phyloP scores from a whole-genome alignment of 441 rosid genomes.

The Oxalis stricta region DNA sequence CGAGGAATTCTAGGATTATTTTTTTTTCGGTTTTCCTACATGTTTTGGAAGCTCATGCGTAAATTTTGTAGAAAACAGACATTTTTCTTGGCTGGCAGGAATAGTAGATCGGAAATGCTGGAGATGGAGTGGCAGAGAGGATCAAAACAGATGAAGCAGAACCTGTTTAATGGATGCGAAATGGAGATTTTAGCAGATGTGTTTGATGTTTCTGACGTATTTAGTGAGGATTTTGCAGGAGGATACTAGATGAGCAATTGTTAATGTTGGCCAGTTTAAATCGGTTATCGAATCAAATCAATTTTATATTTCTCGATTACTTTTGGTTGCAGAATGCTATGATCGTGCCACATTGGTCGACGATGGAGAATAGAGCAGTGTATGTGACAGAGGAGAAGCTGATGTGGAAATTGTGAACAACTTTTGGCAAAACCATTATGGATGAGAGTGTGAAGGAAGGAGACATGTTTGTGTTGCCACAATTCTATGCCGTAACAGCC shows the following conservation, averaged over 20 bases:
- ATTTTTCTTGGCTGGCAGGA: constrained; percentile 13
- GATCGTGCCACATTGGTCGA: constrained; percentile 25
- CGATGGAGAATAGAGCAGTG: constrained; percentile 16
- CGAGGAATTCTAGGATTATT: no score
- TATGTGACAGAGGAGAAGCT: constrained; percentile 17
- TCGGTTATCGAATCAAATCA: no score
- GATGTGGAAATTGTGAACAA: constrained; percentile 15
- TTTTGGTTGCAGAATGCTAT: constrained; percentile 15
- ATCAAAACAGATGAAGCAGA: constrained; percentile 10
- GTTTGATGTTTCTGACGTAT: constrained; percentile 10
- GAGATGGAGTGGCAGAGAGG: background rate
- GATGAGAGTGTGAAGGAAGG: constrained; percentile 17
- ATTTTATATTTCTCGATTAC: no score
- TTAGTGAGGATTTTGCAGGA: constrained; percentile 12
- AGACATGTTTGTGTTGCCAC: constrained; percentile 23
- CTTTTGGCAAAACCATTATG: constrained; percentile 15
- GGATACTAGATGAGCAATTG: constrained; percentile 11
- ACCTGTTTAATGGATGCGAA: constrained; percentile 18
- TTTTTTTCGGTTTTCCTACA: no score
- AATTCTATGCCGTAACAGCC: constrained; percentile 9
- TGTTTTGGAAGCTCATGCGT: no score
- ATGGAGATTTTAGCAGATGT: constrained; percentile 17
- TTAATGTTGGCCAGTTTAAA: constrained; percentile 11
- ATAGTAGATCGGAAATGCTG: background rate
- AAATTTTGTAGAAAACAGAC: background rate